phyloP scores from a whole-genome alignment of 441 rosid genomes.

The Sinapis alba region DNA sequence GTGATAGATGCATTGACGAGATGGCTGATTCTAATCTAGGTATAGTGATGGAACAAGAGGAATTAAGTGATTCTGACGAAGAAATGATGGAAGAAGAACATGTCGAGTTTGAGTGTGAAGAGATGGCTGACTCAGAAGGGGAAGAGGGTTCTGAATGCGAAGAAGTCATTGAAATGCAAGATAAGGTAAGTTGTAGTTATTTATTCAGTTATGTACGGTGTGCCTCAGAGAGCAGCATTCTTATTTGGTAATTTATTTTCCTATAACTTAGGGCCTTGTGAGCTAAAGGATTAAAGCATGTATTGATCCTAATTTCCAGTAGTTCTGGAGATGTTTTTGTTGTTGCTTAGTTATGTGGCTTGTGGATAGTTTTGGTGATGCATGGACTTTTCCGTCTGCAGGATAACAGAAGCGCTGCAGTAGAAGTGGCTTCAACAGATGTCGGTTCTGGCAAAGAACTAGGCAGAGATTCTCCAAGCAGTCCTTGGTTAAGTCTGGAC shows the following conservation, averaged over 20 bases:
- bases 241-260: background rate
- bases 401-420: constrained; percentile 45
- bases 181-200: constrained; percentile 52
- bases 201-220: constrained; percentile 5
- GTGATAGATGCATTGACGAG: constrained; percentile 50
- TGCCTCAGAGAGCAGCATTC: constrained; percentile 8
- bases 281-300: constrained; percentile 4
- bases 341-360: constrained; percentile 19
- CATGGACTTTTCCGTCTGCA: constrained; percentile 34
- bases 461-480: constrained; percentile 49
- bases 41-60: constrained; percentile 98
- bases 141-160: constrained; percentile 68
- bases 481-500: constrained; percentile 87
- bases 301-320: constrained; percentile 14
- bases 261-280: constrained; percentile 10
- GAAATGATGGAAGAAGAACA: constrained; percentile 83
- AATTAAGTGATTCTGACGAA: constrained; percentile 96
- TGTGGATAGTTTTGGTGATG: constrained; percentile 27
- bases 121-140: constrained; percentile 97
- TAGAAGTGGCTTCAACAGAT: constrained; percentile 37
- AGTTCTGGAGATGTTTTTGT: constrained; percentile 13
- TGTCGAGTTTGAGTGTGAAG: constrained; percentile 98
- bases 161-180: constrained; percentile 49
- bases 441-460: constrained; percentile 45
- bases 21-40: constrained; percentile 66